A percentile compares a stretch with the other conserved stretches of the same genome.
Evolutionary conservation across 2,329 filamentous ascomycete genomes (phyloP).

Genomic region (Verticillium albo-atrum): DNA sequence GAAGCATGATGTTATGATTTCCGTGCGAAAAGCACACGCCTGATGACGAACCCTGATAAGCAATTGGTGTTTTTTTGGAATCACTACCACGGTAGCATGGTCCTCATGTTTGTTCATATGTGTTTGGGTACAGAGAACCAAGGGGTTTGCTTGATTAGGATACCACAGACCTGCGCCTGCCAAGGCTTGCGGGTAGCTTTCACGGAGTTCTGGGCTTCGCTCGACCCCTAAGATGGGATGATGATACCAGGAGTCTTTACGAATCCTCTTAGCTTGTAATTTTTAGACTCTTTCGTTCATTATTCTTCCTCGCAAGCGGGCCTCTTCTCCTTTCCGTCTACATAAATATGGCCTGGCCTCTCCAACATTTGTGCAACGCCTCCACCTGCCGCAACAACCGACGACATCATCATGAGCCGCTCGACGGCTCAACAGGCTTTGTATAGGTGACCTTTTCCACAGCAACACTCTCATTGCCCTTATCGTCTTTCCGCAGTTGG

Average conservation of each 20-base stretch:
- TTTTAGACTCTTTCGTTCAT: background rate
- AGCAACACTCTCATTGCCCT: conserved; percentile 72
- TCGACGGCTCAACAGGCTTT: conserved; percentile 62
- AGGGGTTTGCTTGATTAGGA: background rate
- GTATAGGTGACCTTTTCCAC: conserved; percentile 86
- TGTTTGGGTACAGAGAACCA: background rate
- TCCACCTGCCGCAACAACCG: background rate
- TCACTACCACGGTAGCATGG: background rate
- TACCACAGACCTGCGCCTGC: background rate
- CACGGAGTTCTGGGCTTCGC: background rate
- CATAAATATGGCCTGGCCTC: background rate
- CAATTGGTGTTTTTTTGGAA: conserved; percentile 5
- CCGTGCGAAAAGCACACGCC: background rate
- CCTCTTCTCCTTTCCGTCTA: background rate
- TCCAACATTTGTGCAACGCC: no score
- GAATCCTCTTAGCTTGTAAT: background rate
- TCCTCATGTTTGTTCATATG: background rate
- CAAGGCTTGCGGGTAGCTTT: background rate
- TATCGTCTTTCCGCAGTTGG: conserved; percentile 71
- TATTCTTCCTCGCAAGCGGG: background rate
- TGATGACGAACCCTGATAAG: conserved; percentile 1
- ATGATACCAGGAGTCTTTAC: background rate
- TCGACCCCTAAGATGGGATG: background rate
- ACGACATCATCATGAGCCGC: conserved; percentile 39
- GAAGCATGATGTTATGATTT: conserved; percentile 56